phyloP scores from a whole-genome alignment of 352 stramenopile genomes.

The Globisporangium abappressorium region DNA sequence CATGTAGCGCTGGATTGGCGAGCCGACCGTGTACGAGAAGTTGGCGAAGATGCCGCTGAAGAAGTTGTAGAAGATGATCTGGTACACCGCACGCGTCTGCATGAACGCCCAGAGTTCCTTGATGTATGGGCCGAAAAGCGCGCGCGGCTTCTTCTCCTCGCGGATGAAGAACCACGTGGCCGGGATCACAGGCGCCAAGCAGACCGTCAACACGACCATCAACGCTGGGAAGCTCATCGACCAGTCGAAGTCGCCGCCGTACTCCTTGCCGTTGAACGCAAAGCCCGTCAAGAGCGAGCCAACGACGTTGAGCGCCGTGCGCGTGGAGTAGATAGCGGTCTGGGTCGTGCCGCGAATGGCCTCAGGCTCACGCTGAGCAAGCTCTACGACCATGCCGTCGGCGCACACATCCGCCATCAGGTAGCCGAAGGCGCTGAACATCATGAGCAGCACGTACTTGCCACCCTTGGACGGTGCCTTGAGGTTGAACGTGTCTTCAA shows the following conservation, averaged over 20 bases:
- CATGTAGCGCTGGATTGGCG: neutral
- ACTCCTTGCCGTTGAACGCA: neutral
- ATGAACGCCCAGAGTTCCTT: neutral
- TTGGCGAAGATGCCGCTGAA: neutral
- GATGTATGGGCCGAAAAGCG: neutral
- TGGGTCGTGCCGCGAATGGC: neutral
- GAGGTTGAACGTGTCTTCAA: neutral
- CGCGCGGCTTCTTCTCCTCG: neutral
- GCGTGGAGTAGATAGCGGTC: neutral
- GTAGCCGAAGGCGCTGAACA: neutral
- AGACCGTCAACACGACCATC: neutral
- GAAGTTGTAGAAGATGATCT: conserved; percentile 1
- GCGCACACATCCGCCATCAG: neutral
- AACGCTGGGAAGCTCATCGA: neutral
- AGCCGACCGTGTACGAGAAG: neutral
- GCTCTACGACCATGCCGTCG: neutral
- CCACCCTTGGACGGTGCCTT: neutral
- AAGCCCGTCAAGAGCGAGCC: neutral
- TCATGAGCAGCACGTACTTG: neutral
- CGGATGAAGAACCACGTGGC: neutral
- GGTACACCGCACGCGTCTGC: neutral
- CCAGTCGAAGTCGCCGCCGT: neutral
- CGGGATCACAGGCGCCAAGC: neutral
- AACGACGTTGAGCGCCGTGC: neutral
- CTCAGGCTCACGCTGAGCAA: neutral